Percentiles rank a stretch among this genome's conserved stretches.
Evolutionary conservation across 164 flowering plant species (phyloP).

Genomic region (Euptelea pleiosperma): DNA sequence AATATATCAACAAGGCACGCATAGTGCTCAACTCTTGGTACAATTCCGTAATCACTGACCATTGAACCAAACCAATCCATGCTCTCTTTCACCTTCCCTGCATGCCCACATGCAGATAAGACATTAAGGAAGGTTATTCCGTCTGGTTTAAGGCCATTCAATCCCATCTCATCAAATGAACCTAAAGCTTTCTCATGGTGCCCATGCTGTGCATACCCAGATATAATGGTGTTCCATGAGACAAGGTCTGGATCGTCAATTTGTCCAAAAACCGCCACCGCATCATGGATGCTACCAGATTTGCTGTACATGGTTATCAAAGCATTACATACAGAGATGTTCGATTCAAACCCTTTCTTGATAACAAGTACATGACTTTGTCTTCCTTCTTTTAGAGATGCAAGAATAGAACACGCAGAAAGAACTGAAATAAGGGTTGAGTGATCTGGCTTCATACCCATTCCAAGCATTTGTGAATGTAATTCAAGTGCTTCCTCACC

Average conservation of each 20-base stretch:
- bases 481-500: constrained; percentile 47
- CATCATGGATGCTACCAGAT: constrained; percentile 43
- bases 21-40: constrained; percentile 37
- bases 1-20: constrained; percentile 45
- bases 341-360: constrained; percentile 28
- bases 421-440: constrained; percentile 42
- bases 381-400: constrained; percentile 36
- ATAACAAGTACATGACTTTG: constrained; percentile 30
- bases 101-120: constrained; percentile 48
- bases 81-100: constrained; percentile 45
- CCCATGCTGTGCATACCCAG: constrained; percentile 48
- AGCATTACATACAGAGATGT: constrained; percentile 38
- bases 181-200: constrained; percentile 31
- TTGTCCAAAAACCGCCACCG: constrained; percentile 33
- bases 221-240: constrained; percentile 52
- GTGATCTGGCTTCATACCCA: constrained; percentile 41
- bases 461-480: constrained; percentile 26
- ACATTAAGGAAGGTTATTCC: constrained; percentile 48
- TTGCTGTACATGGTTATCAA: constrained; percentile 49
- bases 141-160: constrained; percentile 34
- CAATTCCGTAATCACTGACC: constrained; percentile 25
- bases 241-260: constrained; percentile 33
- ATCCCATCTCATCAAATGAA: constrained; percentile 30
- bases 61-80: constrained; percentile 31
- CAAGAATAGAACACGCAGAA: constrained; percentile 41